Base-by-base conservation (phyloP, 371 early-diverging fungal genomes). In the Mucor sp. region DNA sequence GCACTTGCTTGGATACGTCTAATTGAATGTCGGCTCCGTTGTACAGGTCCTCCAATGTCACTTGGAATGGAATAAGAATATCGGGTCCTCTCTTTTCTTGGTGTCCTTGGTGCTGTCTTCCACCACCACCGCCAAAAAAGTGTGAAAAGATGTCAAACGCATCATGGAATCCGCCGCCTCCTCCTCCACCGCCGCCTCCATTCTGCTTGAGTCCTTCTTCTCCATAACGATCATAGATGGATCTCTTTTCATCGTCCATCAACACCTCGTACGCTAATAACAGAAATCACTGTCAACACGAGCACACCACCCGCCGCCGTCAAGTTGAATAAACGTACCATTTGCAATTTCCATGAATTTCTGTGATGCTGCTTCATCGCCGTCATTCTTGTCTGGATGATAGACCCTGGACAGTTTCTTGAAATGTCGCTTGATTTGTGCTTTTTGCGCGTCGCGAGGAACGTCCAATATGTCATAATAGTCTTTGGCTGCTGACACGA, bases 141-240 rank as follows among this genome's bases (percentile, higher is more conserved):
- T 96, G 95, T 8, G 91, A 86, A 76, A 97, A 96, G 61, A 97
- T 94, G 79, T 96, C 96, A 75, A 95, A 95, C 3, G 97, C 95
- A 72, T 97, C 93, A 68, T 93, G 94, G 87, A 93, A 94, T 9
- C 71, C 75, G 8, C 60, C 61, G 4, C 83, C 85, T n/a, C 81
- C 86, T 32, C 86, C 87, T 7, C 85, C 83, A 28, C 80, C 83
- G 25, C 85, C 80, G 15, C 85, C 83, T 27, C 89, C 86, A 71
- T 95, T 91, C 62, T 98, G 99, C 98, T 89, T 68, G 17, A 30
- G 58, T 19, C 95, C 95, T 65, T 89, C 94, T 78, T 95, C 95
- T 68, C 95, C 96, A 67, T 78, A 92, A 66, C 85, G 88, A 79
- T 95, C 94, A 72, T 96, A 94, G 58, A 91, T 65, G 57, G 82